phyloP scores from a whole-genome alignment of 495 filamentous ascomycete species.

The Penicillium pulvis region DNA sequence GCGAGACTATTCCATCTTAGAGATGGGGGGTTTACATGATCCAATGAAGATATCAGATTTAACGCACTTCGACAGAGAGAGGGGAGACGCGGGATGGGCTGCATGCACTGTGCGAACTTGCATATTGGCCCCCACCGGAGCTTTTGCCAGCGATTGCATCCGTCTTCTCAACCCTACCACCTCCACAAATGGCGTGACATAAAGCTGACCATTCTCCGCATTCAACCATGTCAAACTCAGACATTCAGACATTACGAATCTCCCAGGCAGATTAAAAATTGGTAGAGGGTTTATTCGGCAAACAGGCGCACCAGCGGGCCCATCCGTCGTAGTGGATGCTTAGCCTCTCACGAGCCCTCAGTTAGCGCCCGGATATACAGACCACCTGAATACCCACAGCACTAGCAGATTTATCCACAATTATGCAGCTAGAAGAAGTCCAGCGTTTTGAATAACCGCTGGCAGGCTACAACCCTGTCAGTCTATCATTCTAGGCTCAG shows the following conservation, averaged over 20 bases:
- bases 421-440: conserved; percentile 7
- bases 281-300: background rate
- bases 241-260: too few species aligned
- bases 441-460: conserved; percentile 15
- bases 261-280: too few species aligned
- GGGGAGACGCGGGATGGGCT: background rate
- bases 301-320: background rate
- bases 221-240: too few species aligned
- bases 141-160: background rate
- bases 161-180: background rate
- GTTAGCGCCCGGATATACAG: conserved; percentile 11
- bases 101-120: background rate
- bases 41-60: background rate
- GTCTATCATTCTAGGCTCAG: background rate
- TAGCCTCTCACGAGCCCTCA: conserved; percentile 3
- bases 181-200: too few species aligned
- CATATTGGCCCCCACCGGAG: background rate
- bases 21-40: background rate
- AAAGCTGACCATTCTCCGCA: background rate
- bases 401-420: background rate
- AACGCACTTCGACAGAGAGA: background rate
- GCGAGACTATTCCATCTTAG: background rate
- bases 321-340: background rate
- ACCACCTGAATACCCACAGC: background rate
- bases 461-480: background rate